Evolutionary conservation across 2,329 filamentous ascomycete genomes (phyloP).

Genomic region (Trichoderma citrinoviride): DNA sequence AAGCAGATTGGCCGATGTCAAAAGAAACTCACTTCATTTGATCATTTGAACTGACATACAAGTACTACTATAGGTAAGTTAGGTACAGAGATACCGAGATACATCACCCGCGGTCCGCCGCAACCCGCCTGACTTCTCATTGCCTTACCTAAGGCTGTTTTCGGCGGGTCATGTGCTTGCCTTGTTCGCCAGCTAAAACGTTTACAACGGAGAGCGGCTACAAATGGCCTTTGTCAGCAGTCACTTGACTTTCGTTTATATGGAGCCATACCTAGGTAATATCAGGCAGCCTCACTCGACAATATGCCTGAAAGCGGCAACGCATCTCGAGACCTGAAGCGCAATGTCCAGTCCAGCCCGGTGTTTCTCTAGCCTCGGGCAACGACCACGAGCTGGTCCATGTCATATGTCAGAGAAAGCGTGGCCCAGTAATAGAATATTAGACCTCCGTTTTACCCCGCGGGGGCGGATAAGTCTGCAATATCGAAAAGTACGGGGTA

Average conservation of each 20-base stretch:
- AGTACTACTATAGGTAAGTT: no score
- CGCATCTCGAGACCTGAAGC: no score
- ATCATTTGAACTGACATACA: no score
- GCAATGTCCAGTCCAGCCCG: not conserved
- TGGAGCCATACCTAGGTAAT: no score
- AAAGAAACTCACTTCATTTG: no score
- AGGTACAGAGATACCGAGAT: no score
- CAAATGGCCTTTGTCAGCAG: not conserved
- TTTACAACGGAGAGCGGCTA: not conserved
- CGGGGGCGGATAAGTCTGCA: not conserved
- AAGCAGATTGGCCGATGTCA: not conserved
- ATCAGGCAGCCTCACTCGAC: not conserved
- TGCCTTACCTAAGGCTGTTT: not conserved
- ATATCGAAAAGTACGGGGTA: not conserved
- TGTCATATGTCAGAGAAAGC: not conserved
- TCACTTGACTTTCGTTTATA: conserved; percentile 1
- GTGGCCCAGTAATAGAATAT: not conserved
- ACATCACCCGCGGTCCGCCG: no score
- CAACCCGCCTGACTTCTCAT: not conserved
- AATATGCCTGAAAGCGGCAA: conserved; percentile 10
- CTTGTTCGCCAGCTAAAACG: not conserved
- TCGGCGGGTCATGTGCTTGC: conserved; percentile 4
- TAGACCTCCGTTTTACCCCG: not conserved
- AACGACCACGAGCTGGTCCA: not conserved
- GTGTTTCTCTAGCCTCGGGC: not conserved